Percentiles rank a stretch among this genome's conserved stretches.
Evolutionary conservation across 176 grass and related monocot genomes (phyloP).

Genomic region (Lolium rigidum): DNA sequence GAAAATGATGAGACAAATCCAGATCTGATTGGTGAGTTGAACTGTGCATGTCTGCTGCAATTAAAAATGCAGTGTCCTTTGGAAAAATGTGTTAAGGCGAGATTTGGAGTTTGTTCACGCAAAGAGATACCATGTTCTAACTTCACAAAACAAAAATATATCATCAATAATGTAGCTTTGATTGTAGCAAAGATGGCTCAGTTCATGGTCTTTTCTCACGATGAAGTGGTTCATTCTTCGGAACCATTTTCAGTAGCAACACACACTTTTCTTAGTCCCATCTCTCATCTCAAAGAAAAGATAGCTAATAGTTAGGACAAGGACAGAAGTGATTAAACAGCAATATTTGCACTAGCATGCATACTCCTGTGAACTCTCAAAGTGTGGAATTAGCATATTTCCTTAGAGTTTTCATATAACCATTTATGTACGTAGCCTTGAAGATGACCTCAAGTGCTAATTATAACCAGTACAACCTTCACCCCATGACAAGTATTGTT

Average conservation of each 20-base stretch:
- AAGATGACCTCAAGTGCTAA: slow-evolving; percentile 4
- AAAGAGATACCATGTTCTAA: background rate
- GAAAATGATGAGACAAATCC: too few species aligned
- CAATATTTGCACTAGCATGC: background rate
- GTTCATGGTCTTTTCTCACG: too few species aligned
- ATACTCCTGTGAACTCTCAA: background rate
- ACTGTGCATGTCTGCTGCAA: too few species aligned
- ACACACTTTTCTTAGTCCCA: background rate
- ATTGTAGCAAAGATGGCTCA: too few species aligned
- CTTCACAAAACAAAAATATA: background rate
- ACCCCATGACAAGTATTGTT: background rate
- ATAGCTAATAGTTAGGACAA: background rate
- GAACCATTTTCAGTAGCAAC: slow-evolving; percentile 31
- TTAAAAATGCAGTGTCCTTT: too few species aligned
- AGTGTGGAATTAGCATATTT: background rate
- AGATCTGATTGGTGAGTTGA: too few species aligned
- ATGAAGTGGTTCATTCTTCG: too few species aligned
- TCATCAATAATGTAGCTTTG: background rate
- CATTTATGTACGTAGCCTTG: background rate
- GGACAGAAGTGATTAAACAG: background rate
- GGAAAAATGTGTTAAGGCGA: too few species aligned
- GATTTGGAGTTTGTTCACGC: too few species aligned
- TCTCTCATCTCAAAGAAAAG: slow-evolving; percentile 5
- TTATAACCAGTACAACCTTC: background rate
- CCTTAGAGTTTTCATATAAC: background rate